Base-by-base conservation (phyloP, 2,329 filamentous ascomycete genomes). In the Exophiala sp. region DNA sequence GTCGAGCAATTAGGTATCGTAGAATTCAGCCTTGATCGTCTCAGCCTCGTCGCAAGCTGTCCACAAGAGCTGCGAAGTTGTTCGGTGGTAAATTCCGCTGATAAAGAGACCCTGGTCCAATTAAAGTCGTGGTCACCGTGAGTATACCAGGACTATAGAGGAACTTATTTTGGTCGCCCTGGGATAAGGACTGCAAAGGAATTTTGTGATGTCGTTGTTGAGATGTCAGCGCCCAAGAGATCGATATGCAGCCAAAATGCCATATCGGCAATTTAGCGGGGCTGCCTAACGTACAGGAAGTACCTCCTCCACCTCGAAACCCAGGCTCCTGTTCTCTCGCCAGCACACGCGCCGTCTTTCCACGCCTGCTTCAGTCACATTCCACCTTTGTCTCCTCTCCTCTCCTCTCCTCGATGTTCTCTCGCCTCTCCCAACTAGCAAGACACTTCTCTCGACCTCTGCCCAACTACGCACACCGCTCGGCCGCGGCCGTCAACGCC, bases 391-490 rank as follows among this genome's bases (percentile, higher is more conserved):
- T 33, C 29, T 3, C 12, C n/a, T 35, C 52, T 14, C 16, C 14
- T 33, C 29, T 3, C 12, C n/a, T 35, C 52, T 14, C 41, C 16
- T 66, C 61, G 58, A 95, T 96, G 91, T 86, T 91, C 72, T 81
- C 82, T 58, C 84, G 91, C 63, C 71, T 95, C 53, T 84, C 81
- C 47, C 88, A 90, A 68, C 69, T 95, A 58, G 78, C 84, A 57
- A 81, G 86, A 68, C 89, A 95, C 69, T 73, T 95, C 59, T 79
- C 82, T 46, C 79, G 80, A 62, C 80, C 85, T 53, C 69, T 81
- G 5, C 79, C 82, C n/a, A 80, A 78, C 63, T 79, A 79, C 69
- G 73, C 77, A 21, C 78, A 81, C 64, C 71, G 67, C 42, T 73
- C 78, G 41, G 68, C 72, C 29, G 68, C 75, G 32, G 70, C 71